Conservation (phyloP, 129 eudicot genomes). For the Centaurea solstitialis region DNA sequence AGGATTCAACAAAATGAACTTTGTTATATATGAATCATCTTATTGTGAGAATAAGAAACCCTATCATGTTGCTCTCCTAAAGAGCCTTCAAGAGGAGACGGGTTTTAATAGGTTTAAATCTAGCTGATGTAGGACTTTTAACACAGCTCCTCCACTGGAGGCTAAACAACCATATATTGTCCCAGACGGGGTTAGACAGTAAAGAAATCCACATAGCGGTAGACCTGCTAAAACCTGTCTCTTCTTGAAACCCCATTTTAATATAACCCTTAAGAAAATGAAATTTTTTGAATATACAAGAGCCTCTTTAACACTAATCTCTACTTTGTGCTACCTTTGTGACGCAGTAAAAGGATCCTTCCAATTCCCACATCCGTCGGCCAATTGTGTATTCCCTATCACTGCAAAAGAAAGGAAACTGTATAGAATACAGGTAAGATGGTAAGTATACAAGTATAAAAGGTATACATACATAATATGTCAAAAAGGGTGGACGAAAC, state of each 20-base stretch:
- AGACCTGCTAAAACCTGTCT: too few relatives aligned
- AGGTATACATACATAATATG: neutral
- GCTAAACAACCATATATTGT: too few relatives aligned
- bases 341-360: slow-evolving; percentile 82
- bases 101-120: neutral
- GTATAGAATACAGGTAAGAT: slow-evolving; percentile 23
- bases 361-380: slow-evolving; percentile 86
- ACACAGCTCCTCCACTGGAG: too few relatives aligned
- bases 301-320: neutral
- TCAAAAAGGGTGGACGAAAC: neutral
- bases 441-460: neutral
- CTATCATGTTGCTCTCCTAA: too few relatives aligned
- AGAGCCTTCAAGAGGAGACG: neutral
- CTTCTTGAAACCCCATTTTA: neutral
- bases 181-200: too few relatives aligned
- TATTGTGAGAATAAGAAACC: too few relatives aligned
- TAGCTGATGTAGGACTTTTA: neutral
- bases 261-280: neutral
- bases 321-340: slow-evolving; percentile 62
- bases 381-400: slow-evolving; percentile 88
- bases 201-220: too few relatives aligned
- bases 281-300: neutral
- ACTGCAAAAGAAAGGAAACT: slow-evolving; percentile 98
- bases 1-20: neutral
- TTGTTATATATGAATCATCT: neutral